A percentile compares a stretch with the other conserved stretches of the same genome.
Conservation (phyloP, 1,284 basidiomycete genomes). For the Leccinum subrobustum region DNA sequence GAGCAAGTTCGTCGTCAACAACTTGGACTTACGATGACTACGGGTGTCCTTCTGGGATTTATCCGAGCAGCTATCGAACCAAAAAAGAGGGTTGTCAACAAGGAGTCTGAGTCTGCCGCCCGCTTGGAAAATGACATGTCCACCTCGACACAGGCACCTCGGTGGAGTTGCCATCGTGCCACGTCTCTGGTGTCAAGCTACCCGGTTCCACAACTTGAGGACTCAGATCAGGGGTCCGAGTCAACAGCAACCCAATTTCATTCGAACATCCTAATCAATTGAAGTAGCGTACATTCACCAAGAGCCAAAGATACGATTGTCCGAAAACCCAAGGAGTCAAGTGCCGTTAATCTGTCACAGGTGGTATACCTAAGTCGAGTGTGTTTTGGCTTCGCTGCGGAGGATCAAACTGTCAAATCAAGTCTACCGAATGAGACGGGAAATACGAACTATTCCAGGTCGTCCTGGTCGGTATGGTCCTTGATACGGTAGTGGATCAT, state of each 20-base stretch:
- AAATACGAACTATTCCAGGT: slow-evolving; percentile 29
- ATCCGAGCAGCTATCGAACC: not conserved
- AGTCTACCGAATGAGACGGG: not conserved
- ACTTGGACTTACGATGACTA: not conserved
- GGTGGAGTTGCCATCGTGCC: not conserved
- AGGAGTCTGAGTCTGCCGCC: not conserved
- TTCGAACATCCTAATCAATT: not conserved
- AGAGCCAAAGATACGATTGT: not conserved
- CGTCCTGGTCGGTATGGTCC: slow-evolving; percentile 34
- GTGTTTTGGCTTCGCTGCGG: slow-evolving; percentile 16
- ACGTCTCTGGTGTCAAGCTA: not conserved
- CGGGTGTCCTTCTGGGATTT: not conserved
- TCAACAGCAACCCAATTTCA: not conserved
- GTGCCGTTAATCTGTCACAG: not conserved
- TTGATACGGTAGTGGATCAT: slow-evolving; percentile 41
- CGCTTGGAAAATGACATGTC: not conserved
- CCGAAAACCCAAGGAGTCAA: not conserved
- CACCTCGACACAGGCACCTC: not conserved
- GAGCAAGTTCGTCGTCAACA: not conserved
- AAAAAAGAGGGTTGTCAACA: not conserved
- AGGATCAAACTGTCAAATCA: slow-evolving; percentile 6
- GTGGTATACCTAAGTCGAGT: not conserved
- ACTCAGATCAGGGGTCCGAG: not conserved
- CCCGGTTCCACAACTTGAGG: not conserved
- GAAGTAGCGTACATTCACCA: not conserved